Evolutionary conservation across 106 monocot genomes (phyloP), one percentile per base, ranked within the genome.

Genomic region (Apostasia shenzhenica): DNA sequence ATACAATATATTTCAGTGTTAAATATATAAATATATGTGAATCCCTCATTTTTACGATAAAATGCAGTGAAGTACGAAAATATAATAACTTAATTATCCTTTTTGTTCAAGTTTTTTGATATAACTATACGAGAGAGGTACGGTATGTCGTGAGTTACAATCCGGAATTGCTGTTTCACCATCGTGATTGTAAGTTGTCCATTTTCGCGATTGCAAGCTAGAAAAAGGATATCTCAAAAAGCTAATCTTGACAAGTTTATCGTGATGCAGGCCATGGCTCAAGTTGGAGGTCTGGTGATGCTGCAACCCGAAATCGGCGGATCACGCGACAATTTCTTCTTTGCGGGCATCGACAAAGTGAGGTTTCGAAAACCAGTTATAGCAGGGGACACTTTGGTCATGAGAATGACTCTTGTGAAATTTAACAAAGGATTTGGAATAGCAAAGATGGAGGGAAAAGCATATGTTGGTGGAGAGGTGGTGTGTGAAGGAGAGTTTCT

Each of bases 401-500:
- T 97, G 92, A 77, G 92, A 72, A 97, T 97, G 95, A 92, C 86
- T 3, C 70, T 97, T 3, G 43, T 83, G 40, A 97, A 89, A 68
- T 41, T 89, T 38, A 92, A 95, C 71, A 95, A 87, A 70, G 86
- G 88, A 55, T 92, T 85, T 61, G 95, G 95, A 61, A 86, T 97
- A 40, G 92, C 84, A 40, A 89, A 97, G 72, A 97, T 92, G 92
- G 89, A 87, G 71, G 92, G 95, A 38, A 97, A 97, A 70, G 92
- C 97, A 42, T 92, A 87, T 73, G 97, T 97, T 4, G 89, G 87
- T 1, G 85, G 87, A 53, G 92, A 97, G 12, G 67, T 97, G 12
- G 97, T 97, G 2, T 92, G 92, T n/a, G 92, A 97, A 71, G 91
- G 92, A 6, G 95, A 89, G 74, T 97, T 97, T 62, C 74, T 89